A percentile compares a stretch with the other conserved stretches of the same genome.
These are phyloP conservation scores for Novymonas esmeraldas DNA, from an alignment of 208 protist species.

Conservation along the genomic window DNA sequence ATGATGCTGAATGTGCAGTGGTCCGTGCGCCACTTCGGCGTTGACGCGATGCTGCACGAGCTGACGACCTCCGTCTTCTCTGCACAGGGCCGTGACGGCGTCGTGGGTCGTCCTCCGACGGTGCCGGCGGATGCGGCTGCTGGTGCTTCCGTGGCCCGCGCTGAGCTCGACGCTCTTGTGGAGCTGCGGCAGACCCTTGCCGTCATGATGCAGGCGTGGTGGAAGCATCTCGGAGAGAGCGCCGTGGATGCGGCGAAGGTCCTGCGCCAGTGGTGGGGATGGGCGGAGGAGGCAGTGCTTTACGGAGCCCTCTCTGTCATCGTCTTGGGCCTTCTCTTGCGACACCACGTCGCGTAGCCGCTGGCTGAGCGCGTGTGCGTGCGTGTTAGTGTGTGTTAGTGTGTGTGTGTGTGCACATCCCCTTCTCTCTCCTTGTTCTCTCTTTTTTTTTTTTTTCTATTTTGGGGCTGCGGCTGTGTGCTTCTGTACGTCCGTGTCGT, in stretches of 20 bases:
- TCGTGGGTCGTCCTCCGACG: neutral
- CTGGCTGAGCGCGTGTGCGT: neutral
- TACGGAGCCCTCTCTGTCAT: slow-evolving; percentile 29
- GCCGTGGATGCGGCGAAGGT: neutral
- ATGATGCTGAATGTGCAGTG: slow-evolving; percentile 32
- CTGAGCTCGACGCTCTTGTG: neutral
- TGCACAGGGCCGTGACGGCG: too few relatives aligned
- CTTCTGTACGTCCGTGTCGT: neutral
- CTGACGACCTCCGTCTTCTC: neutral
- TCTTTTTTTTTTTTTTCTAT: slow-evolving; percentile 5
- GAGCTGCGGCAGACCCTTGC: neutral
- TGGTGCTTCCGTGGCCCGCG: neutral
- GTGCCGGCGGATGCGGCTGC: neutral
- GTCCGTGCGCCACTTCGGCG: slow-evolving; percentile 34
- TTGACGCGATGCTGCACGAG: neutral
- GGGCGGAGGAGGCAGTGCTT: slow-evolving; percentile 30
- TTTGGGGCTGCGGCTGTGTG: neutral
- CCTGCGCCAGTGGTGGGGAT: slow-evolving; percentile 20
- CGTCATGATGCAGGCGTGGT: neutral
- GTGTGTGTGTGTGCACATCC: slow-evolving; percentile 2
- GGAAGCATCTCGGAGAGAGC: neutral
- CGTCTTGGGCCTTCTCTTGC: slow-evolving; percentile 46
- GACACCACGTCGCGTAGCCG: slow-evolving; percentile 41
- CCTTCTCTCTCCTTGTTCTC: neutral
- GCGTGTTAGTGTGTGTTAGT: neutral